A percentile compares a stretch with the other conserved stretches of the same genome.
phyloP scores from a whole-genome alignment of 768 basidiomycete genomes.

The Jaapia argillacea region DNA sequence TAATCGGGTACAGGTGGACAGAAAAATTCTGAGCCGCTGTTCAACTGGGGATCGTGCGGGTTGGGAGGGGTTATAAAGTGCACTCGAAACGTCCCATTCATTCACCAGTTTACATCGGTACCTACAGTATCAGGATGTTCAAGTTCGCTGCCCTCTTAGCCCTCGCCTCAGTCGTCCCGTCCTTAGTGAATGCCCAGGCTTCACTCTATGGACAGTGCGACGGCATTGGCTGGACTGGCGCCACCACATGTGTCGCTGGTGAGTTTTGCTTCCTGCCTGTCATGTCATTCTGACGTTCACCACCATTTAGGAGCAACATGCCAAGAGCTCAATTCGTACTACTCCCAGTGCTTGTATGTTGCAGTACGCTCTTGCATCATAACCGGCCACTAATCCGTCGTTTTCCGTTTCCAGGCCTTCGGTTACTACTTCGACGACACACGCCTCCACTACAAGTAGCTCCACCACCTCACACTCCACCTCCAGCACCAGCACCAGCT shows the following conservation, averaged over 20 bases:
- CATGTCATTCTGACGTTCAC: no score
- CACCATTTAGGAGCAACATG: slow-evolving; percentile 21
- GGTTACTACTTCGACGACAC: slow-evolving; percentile 4
- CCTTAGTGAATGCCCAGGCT: slow-evolving; percentile 31
- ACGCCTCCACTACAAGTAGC: slow-evolving; percentile 6
- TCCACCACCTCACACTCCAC: slow-evolving; percentile 4
- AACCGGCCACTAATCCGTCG: no score
- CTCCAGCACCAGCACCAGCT: slow-evolving; percentile 9
- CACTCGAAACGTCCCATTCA: no score
- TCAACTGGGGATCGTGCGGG: no score
- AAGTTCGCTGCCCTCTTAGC: slow-evolving; percentile 35
- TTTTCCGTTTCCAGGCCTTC: no score
- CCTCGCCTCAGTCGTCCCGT: slow-evolving; percentile 29
- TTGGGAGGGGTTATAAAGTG: no score
- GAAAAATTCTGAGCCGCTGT: no score
- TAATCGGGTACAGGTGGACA: no score
- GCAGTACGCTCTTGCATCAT: neutral
- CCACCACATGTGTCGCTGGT: slow-evolving; percentile 11
- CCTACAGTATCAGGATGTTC: no score
- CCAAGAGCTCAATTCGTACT: slow-evolving; percentile 20
- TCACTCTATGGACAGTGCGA: slow-evolving; percentile 44
- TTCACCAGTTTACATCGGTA: no score
- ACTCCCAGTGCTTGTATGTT: slow-evolving; percentile 22
- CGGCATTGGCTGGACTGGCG: slow-evolving; percentile 37
- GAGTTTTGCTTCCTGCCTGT: no score